Conservation (phyloP, 116 monocot genomes). For the Iris pallida region DNA sequence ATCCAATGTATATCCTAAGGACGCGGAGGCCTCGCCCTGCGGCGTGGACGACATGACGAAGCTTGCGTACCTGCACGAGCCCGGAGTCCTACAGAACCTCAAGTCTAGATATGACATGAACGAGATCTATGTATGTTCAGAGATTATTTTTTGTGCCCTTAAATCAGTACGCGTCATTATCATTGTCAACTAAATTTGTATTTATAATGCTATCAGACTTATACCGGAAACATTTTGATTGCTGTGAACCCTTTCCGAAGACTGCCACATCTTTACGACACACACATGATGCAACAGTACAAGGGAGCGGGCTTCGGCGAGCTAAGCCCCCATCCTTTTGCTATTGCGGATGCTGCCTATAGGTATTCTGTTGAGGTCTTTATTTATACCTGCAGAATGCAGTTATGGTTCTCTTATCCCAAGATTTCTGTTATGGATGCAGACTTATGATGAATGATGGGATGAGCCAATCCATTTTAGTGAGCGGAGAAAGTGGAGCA, state of each 20-base stretch:
- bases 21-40: slow-evolving; percentile 79
- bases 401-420: no score
- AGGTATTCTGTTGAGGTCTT: slow-evolving; percentile 33
- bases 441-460: slow-evolving; percentile 82
- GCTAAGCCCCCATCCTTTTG: slow-evolving; percentile 90
- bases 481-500: slow-evolving; percentile 96
- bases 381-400: neutral
- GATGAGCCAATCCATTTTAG: slow-evolving; percentile 77
- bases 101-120: slow-evolving; percentile 88
- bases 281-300: slow-evolving; percentile 91
- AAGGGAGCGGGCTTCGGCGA: slow-evolving; percentile 91
- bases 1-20: slow-evolving; percentile 57
- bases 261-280: slow-evolving; percentile 83
- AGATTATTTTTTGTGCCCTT: neutral
- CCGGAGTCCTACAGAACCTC: slow-evolving; percentile 87
- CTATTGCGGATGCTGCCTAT: slow-evolving; percentile 85
- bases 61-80: slow-evolving; percentile 93
- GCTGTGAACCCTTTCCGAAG: slow-evolving; percentile 94
- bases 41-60: slow-evolving; percentile 99
- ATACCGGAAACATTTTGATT: slow-evolving; percentile 94
- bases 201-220: slow-evolving; percentile 43
- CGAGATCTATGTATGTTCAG: slow-evolving; percentile 83
- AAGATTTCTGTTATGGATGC: neutral
- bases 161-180: no score
- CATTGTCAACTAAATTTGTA: slow-evolving; percentile 18